phyloP scores from a whole-genome alignment of 78 protist genomes.

The Dictyostelium firmibasis region DNA sequence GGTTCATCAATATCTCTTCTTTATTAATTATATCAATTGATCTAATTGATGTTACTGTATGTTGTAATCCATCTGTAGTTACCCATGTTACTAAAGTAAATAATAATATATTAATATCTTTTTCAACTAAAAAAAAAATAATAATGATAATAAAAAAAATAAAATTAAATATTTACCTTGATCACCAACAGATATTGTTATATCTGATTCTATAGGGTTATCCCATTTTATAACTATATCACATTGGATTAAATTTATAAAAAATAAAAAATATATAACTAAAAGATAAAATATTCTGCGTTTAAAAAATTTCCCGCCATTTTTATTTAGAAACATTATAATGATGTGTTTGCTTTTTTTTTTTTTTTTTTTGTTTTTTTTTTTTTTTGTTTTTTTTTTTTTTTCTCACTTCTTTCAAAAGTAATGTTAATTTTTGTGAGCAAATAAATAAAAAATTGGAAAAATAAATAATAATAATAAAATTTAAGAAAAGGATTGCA shows the following conservation, averaged over 20 bases:
- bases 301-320: neutral
- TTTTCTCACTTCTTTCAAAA: too few species aligned
- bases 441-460: too few species aligned
- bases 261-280: neutral
- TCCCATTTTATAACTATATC: neutral
- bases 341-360: neutral
- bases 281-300: neutral
- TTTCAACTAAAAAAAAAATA: too few species aligned
- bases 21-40: neutral
- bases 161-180: neutral
- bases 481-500: too few species aligned
- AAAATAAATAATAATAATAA: too few species aligned
- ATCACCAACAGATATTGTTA: conserved; percentile 19
- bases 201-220: neutral
- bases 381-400: too few species aligned
- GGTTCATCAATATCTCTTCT: neutral
- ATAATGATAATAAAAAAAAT: neutral
- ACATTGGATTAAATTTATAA: neutral
- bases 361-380: neutral
- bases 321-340: neutral
- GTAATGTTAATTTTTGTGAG: too few species aligned
- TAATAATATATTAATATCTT: too few species aligned
- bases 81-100: conserved; percentile 9
- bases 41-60: conserved; percentile 34
- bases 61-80: conserved; percentile 11